Base-by-base conservation (phyloP, 2,329 filamentous ascomycete species). In the Diaporthe vaccinii region DNA sequence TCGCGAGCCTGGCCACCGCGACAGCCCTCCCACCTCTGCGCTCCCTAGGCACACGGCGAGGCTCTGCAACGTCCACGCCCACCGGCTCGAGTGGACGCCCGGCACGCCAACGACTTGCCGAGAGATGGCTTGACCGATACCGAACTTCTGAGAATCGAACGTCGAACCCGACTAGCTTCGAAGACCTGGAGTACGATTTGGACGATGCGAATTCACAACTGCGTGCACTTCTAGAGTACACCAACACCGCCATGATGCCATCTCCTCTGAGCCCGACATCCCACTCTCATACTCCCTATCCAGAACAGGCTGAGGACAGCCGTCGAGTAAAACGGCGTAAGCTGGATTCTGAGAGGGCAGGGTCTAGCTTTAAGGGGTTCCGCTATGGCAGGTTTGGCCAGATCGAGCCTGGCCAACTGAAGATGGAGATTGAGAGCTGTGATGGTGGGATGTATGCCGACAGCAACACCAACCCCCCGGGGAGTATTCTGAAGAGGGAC, bases 381-480 rank as follows among this genome's bases (percentile, higher is more conserved):
- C 92, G 90, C 77, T 98, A 98, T 82, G 96, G 96, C 31, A 92
- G 92, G 80, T 95, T 93, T 82, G 96, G 96, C 25, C 96, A 98
- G 84, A 93, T 98, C 22, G 94, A 97, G 76, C 91, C 95, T 0
- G 96, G 95, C 4, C 89, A 91, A 78, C 86, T 98, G 80, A 93
- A 90, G 77, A 95, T 98, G 94, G 94, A 98, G 82, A 92, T 98
- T 77, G 90, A 94, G 67, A 97, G 93, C 86, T 98, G 95, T 81
- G 96, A 98, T 82, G 95, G 95, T 55, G 95, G 96, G 58, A 88
- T 91, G 75, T 92, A 89, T 80, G 87, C 89, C 69, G 92, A 93
- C 77, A 90, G 92, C 79, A 85, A 87, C 73, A 85, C 87, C 15
- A 94, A 94, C 77, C 89, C 90, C 17, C 91, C 93, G 28, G 94